phyloP scores from a whole-genome alignment of 169 alveolate species.

The Plasmodium vivax region DNA sequence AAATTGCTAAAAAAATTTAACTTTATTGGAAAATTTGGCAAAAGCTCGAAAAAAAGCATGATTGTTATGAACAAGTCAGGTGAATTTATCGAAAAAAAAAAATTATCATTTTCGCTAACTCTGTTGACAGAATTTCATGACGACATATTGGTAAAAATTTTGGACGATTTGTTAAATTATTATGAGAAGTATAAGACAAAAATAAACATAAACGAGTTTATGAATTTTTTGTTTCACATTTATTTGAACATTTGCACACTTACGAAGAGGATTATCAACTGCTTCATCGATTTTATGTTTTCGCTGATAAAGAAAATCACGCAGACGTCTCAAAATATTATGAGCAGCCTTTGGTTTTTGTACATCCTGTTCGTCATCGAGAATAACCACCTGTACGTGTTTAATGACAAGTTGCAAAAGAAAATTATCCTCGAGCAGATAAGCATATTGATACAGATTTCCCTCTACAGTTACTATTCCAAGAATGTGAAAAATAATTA shows the following conservation, averaged over 20 bases:
- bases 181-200: slow-evolving; percentile 59
- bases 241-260: slow-evolving; percentile 61
- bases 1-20: slow-evolving; percentile 44
- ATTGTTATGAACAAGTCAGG: slow-evolving; percentile 45
- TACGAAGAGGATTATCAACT: slow-evolving; percentile 27
- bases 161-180: slow-evolving; percentile 67
- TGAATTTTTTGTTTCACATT: slow-evolving; percentile 61
- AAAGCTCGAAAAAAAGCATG: slow-evolving; percentile 45
- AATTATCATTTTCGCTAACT: slow-evolving; percentile 25
- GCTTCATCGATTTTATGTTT: slow-evolving; percentile 59
- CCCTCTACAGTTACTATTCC: slow-evolving; percentile 52
- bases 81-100: slow-evolving; percentile 52
- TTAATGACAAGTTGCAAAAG: slow-evolving; percentile 63
- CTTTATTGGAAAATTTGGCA: slow-evolving; percentile 4
- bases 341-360: slow-evolving; percentile 73
- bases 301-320: slow-evolving; percentile 45
- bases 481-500: slow-evolving; percentile 69
- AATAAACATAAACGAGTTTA: slow-evolving; percentile 65
- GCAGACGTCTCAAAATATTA: slow-evolving; percentile 50
- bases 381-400: slow-evolving; percentile 43
- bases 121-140: slow-evolving; percentile 50
- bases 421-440: slow-evolving; percentile 65
- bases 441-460: slow-evolving; percentile 41
- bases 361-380: slow-evolving; percentile 54
- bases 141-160: slow-evolving; percentile 52